These are phyloP conservation scores for Steccherinum ochraceum DNA, from an alignment of 768 basidiomycete genomes.

Conservation along the genomic window DNA sequence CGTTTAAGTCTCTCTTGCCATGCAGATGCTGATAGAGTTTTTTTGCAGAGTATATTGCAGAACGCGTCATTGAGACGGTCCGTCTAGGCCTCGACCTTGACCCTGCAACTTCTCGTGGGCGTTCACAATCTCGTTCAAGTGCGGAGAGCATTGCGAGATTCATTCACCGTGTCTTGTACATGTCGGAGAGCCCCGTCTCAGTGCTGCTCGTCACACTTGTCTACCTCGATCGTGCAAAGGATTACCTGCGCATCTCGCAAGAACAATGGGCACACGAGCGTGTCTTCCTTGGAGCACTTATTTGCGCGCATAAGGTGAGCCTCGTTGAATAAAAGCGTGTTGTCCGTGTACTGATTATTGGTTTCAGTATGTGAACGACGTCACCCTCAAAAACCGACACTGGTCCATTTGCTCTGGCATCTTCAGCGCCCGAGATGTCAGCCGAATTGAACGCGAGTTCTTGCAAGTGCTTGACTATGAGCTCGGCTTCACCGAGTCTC, in stretches of 20 bases:
- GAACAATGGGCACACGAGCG: conserved; percentile 86
- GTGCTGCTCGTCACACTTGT: conserved; percentile 66
- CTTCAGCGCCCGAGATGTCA: conserved; percentile 75
- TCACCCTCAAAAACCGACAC: conserved; percentile 83
- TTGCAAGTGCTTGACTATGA: conserved; percentile 76
- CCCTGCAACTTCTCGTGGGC: conserved; percentile 47
- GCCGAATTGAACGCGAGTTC: conserved; percentile 78
- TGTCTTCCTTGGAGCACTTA: conserved; percentile 84
- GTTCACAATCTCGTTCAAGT: conserved; percentile 37
- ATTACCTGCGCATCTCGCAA: conserved; percentile 72
- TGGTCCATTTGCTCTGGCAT: conserved; percentile 84
- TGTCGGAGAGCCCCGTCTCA: conserved; percentile 67
- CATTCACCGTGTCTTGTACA: conserved; percentile 57
- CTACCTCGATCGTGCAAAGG: conserved; percentile 71
- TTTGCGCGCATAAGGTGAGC: conserved; percentile 74
- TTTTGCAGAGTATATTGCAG: conserved; percentile 57
- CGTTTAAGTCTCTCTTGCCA: neutral
- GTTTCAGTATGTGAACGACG: conserved; percentile 78
- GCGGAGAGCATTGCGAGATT: conserved; percentile 55
- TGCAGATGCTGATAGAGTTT: neutral
- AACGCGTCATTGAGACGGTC: conserved; percentile 64
- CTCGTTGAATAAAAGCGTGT: too few species aligned
- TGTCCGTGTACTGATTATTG: too few species aligned
- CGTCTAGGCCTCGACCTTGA: conserved; percentile 68
- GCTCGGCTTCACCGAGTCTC: conserved; percentile 56